Evolutionary conservation across 495 filamentous ascomycete species (phyloP), one percentile per base, ranked within the genome.

Genomic region (Aspergillus sparsus): DNA sequence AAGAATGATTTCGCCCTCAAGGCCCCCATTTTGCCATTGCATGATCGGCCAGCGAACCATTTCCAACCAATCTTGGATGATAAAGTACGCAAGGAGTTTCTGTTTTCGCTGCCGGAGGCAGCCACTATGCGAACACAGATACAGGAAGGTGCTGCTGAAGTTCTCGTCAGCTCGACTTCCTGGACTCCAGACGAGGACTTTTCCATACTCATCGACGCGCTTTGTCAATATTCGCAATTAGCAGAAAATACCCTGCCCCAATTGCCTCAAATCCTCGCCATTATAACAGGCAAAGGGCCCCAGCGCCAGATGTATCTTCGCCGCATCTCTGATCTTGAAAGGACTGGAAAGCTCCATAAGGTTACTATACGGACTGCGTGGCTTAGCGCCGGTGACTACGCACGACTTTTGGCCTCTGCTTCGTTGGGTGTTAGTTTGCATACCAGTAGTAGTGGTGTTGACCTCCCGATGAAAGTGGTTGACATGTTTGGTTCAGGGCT

Each of bases 121-220:
- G 70, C 67, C 7, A 72, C 77, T n/a, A 72, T 85, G 39, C 80
- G 84, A n/a, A 67, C 78, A 1, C 66, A 75, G 42, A 75, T 97
- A 11, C 54, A 85, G 18, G 63, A 70, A 8, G 85, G 86, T 1
- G 73, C 73, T 5, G 83, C 80, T 41, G 84, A 75, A 46, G 79
- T 98, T 6, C 69, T 98, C 0, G 89, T 97, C 41, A 96, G 91
- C 75, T 90, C 90, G 37, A 98, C 94, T 0, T 95, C 90, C 27
- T 98, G 94, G 94, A 98, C 95, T 2, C 83, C 91, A 0, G 94
- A 98, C 71, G 94, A 98, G 74, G 94, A 98, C 74, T 97, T 98
- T 68, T 86, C 83, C 3, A 71, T 97, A 44, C 81, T 98, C 6
- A 90, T 98, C n/a, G 83, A 91, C 33, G 93, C 92, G 1, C 78